Evolutionary conservation across 345 rosid species (phyloP), one percentile per base, ranked within the genome.

Genomic region (Gossypium turneri): DNA sequence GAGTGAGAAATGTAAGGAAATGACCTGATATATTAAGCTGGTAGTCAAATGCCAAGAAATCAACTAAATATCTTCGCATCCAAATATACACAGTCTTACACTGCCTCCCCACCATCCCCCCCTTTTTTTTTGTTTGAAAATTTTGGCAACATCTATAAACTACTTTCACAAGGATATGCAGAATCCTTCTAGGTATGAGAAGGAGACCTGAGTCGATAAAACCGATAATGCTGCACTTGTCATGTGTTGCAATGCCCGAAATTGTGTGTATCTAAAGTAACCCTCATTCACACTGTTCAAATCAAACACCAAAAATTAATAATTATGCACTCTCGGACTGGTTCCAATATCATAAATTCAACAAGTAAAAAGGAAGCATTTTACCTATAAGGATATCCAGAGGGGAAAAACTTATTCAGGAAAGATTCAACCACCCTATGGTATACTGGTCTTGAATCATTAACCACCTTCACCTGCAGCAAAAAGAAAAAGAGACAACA

Each of bases 371-470:
- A 41, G 24, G 19, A 62, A 47, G 63, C 16, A 68, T 19, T 48
- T 78, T 71, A 90, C 98, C 97, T 95, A 79, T 90, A 90, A 9
- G 97, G 98, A 83, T 95, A 95, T 13, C 99, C 98, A 0, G 97
- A 90, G 25, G 98, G 99, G 29, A 91, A 95, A 68, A 95, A 95
- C 71, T 91, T 90, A 80, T 85, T 90, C 73, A 84, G 84, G 72
- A 95, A 95, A 47, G 98, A 89, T 74, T 91, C 92, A 64, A 78
- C 92, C 73, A 89, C 68, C 75, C 81, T 89, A 71, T 81, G 86
- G 71, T 82, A 75, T 34, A 84, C 80, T 2, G 89, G 91, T 59
- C 99, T 87, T 20, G 90, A 79, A 77, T 95, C 97, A 79, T 90
- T 85, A 48, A 95, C 85, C 62, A 90, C 69, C 79, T 83, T 90